A percentile compares a stretch with the other conserved stretches of the same genome.
Conservation (phyloP, 345 rosid species). For the Pugionium dolabratum region DNA sequence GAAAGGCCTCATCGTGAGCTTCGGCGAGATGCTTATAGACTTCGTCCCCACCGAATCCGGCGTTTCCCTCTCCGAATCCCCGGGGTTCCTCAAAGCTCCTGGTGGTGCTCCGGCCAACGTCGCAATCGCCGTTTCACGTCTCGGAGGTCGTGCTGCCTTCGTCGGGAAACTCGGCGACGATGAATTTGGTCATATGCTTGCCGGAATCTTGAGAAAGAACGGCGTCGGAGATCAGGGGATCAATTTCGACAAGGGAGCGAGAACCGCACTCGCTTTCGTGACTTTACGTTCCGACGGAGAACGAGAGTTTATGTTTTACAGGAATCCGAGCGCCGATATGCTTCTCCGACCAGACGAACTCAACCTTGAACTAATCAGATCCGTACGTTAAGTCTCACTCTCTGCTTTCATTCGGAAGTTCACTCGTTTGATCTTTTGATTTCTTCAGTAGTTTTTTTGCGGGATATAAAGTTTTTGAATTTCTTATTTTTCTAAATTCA, state of each 20-base stretch:
- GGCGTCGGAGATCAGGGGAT: constrained; percentile 55
- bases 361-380: constrained; percentile 48
- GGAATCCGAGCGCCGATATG: constrained; percentile 77
- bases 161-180: constrained; percentile 66
- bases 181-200: constrained; percentile 68
- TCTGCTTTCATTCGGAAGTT: constrained; percentile 9
- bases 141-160: constrained; percentile 57
- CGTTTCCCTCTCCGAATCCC: constrained; percentile 57
- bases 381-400: constrained; percentile 37
- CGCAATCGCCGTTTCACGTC: constrained; percentile 53
- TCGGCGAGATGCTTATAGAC: constrained; percentile 64
- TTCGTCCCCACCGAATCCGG: constrained; percentile 57
- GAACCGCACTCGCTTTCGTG: constrained; percentile 67
- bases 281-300: constrained; percentile 61
- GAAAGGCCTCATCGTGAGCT: constrained; percentile 43
- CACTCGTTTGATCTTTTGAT: no score
- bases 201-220: constrained; percentile 55
- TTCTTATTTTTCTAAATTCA: no score
- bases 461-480: background rate
- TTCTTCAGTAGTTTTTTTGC: background rate
- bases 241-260: constrained; percentile 56
- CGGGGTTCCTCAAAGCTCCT: constrained; percentile 57
- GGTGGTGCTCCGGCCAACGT: constrained; percentile 71
- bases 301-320: constrained; percentile 64
- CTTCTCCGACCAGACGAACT: constrained; percentile 61